Conservation (phyloP, 768 basidiomycete species). For the Austroboletus eburneus region DNA sequence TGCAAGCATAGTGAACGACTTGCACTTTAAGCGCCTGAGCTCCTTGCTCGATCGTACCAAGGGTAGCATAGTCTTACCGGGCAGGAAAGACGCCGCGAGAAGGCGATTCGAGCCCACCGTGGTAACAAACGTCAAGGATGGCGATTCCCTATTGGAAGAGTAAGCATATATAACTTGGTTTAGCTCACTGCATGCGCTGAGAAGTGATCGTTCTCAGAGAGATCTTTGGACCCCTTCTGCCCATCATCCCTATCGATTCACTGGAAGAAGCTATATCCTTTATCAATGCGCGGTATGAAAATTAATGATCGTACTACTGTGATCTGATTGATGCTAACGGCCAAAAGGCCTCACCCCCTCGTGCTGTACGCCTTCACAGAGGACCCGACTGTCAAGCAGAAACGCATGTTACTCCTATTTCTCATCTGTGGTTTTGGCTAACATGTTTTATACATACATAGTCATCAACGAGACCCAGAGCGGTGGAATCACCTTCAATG, state of each 20-base stretch:
- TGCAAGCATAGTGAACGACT: constrained; percentile 49
- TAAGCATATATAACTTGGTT: constrained; percentile 24
- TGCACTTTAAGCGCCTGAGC: constrained; percentile 52
- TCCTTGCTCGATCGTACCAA: constrained; percentile 49
- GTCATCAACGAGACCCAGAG: constrained; percentile 55
- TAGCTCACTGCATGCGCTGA: background rate
- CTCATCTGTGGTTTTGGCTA: background rate
- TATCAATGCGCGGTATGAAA: constrained; percentile 50
- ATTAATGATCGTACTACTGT: no score
- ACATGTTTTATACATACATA: constrained; percentile 21
- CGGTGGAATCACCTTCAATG: constrained; percentile 56
- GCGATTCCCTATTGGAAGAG: constrained; percentile 62
- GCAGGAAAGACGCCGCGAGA: constrained; percentile 32
- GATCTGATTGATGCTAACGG: constrained; percentile 2
- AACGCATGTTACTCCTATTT: constrained; percentile 27
- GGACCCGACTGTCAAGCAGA: constrained; percentile 36
- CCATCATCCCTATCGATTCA: constrained; percentile 54
- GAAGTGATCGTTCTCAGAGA: constrained; percentile 43
- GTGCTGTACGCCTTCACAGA: constrained; percentile 64
- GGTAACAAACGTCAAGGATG: constrained; percentile 47
- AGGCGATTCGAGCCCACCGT: constrained; percentile 57
- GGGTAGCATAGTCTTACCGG: constrained; percentile 44
- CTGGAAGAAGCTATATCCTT: constrained; percentile 54
- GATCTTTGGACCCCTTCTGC: constrained; percentile 68
- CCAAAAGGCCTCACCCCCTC: constrained; percentile 50